Evolutionary conservation across 1,139 yeast genomes (phyloP).

Genomic region (Spencermartinsiella ligniputridi): DNA sequence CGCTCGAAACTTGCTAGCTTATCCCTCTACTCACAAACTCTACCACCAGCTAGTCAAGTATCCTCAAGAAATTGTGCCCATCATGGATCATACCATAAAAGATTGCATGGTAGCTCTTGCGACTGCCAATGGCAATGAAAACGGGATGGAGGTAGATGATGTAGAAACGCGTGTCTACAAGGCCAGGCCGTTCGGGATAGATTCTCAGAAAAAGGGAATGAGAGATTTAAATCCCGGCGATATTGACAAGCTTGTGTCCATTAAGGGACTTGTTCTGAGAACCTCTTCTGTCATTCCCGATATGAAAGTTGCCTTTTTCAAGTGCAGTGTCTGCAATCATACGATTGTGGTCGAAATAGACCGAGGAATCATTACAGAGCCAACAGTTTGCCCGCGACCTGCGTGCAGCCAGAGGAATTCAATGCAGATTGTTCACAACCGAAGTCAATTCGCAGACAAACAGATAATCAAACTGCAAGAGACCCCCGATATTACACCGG

Average conservation of each 20-base stretch:
- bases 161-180: slow-evolving; percentile 81
- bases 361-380: slow-evolving; percentile 91
- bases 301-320: slow-evolving; percentile 96
- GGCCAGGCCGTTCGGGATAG: slow-evolving; percentile 66
- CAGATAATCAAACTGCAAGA: slow-evolving; percentile 93
- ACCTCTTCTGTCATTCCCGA: slow-evolving; percentile 93
- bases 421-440: slow-evolving; percentile 85
- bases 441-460: slow-evolving; percentile 90
- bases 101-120: slow-evolving; percentile 83
- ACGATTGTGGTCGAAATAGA: slow-evolving; percentile 89
- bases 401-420: slow-evolving; percentile 83
- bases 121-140: slow-evolving; percentile 47
- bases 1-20: slow-evolving; percentile 71
- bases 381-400: slow-evolving; percentile 84
- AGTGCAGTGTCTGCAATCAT: slow-evolving; percentile 93
- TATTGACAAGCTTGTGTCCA: slow-evolving; percentile 85
- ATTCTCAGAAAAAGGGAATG: slow-evolving; percentile 67
- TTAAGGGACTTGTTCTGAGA: slow-evolving; percentile 87
- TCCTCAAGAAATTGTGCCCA: slow-evolving; percentile 96
- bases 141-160: slow-evolving; percentile 49
- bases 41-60: slow-evolving; percentile 83
- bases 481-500: slow-evolving; percentile 97
- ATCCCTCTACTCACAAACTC: slow-evolving; percentile 69
- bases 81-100: slow-evolving; percentile 93
- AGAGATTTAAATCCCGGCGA: slow-evolving; percentile 93